Evolutionary conservation across 371 early-diverging fungal species (phyloP).

Genomic region (Mortierella sp.): DNA sequence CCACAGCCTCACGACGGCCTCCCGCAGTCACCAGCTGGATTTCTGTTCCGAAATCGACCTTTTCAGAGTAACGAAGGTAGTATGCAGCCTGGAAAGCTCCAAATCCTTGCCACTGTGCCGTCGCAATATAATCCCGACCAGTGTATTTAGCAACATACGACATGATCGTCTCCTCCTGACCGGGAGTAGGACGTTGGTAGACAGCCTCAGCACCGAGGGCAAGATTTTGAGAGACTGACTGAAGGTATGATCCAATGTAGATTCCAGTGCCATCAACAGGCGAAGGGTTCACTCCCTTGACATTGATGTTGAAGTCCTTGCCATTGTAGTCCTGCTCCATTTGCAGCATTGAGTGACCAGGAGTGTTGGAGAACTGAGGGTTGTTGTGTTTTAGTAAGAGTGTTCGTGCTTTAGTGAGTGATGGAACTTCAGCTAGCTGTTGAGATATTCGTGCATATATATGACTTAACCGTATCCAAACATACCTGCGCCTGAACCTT

Average conservation of each 20-base stretch:
- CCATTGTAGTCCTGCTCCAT: constrained; percentile 94
- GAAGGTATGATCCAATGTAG: constrained; percentile 87
- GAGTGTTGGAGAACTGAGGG: constrained; percentile 70
- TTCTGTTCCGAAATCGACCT: constrained; percentile 95
- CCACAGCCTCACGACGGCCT: constrained; percentile 90
- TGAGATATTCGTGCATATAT: no score
- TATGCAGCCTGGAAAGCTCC: constrained; percentile 90
- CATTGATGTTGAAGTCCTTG: constrained; percentile 83
- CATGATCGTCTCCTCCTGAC: constrained; percentile 83
- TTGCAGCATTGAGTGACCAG: constrained; percentile 91
- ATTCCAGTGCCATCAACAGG: constrained; percentile 92
- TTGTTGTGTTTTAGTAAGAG: no score
- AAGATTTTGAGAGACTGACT: constrained; percentile 87
- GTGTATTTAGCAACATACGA: constrained; percentile 84
- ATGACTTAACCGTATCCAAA: neutral
- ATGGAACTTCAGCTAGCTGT: no score
- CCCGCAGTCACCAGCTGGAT: constrained; percentile 84
- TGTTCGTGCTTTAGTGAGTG: no score
- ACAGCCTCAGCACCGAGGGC: constrained; percentile 91
- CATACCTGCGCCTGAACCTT: constrained; percentile 87
- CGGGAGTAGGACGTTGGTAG: constrained; percentile 87
- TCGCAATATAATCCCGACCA: constrained; percentile 79
- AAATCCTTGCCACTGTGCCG: constrained; percentile 85
- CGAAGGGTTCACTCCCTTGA: constrained; percentile 96
- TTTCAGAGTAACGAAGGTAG: constrained; percentile 91